Base-by-base conservation (phyloP, 1,284 basidiomycete genomes). In the Ustilago curta region DNA sequence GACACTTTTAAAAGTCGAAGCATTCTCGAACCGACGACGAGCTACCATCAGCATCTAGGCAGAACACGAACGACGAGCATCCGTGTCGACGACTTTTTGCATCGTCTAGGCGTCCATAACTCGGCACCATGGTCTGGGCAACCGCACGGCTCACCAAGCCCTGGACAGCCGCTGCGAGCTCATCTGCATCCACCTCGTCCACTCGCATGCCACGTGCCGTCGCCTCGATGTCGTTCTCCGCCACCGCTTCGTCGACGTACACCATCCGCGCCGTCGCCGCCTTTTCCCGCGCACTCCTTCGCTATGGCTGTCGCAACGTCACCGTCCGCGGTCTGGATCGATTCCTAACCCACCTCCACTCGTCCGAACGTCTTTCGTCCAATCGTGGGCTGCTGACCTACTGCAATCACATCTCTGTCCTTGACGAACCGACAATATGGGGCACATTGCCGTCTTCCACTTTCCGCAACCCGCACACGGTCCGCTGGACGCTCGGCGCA, bases 401-500 rank as follows among this genome's bases (percentile, higher is more conserved):
- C 53, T 72, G 76, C 52, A 84, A 84, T 48, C 83, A 84, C 59
- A 83, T 84, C 43, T 76, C 76, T 4, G 82, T 83, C 55, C 64
- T 81, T 40, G 82, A 83, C 54, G 82, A 83, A 32, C 82, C 79
- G 8, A 77, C 77, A 5, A 61, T 83, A 19, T 84, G 78, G 78
- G 81, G 76, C 49, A 49, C 57, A 0, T 48, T 83, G 23, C 83
- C 80, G 0, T 40, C 57, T n/a, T 45, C 48, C 1, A 57, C 71
- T 4, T 78, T 70, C 29, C 65, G 42, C 29, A 52, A 63, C 21
- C 43, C 65, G 1, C 55, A 87, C 27, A 91, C 88, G 32, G 92
- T 89, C 29, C 88, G 94, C 57, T 96, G 94, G 93, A 91, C 92
- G 3, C 88, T 94, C 16, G 93, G 93, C 59, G 95, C 96, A 2